phyloP scores from a whole-genome alignment of 2,329 filamentous ascomycete genomes.

The Phoma sp. region DNA sequence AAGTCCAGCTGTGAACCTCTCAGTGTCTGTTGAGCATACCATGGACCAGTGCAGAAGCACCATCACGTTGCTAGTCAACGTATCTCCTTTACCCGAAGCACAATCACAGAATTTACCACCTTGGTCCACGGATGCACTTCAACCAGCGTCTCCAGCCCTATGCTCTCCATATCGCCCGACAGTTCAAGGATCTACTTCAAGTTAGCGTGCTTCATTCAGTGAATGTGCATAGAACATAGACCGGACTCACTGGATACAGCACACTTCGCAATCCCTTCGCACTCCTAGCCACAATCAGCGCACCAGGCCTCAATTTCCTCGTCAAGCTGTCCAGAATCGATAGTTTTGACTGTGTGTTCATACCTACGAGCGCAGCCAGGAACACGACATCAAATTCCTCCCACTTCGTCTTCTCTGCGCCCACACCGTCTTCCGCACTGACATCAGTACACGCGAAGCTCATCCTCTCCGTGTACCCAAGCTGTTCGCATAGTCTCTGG shows the following conservation, averaged over 20 bases:
- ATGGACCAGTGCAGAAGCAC: background rate
- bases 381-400: conserved; percentile 55
- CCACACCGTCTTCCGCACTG: background rate
- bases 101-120: conserved; percentile 59
- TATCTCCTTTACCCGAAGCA: conserved; percentile 35
- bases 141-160: conserved; percentile 49
- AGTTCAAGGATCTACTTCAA: conserved; percentile 48
- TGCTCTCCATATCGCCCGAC: conserved; percentile 35
- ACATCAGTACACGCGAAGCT: conserved; percentile 49
- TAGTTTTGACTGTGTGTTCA: conserved; percentile 52
- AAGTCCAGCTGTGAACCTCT: background rate
- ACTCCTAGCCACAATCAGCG: conserved; percentile 56
- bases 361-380: conserved; percentile 59
- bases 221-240: background rate
- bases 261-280: conserved; percentile 54
- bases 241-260: conserved; percentile 55
- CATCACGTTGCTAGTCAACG: background rate
- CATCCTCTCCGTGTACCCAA: conserved; percentile 46
- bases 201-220: background rate
- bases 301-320: conserved; percentile 50
- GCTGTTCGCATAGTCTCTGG: conserved; percentile 33
- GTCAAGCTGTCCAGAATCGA: conserved; percentile 48
- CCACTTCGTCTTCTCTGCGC: conserved; percentile 30
- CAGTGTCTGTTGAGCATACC: background rate
- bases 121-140: conserved; percentile 58